Base-by-base conservation (phyloP, 2,329 filamentous ascomycete genomes). In the Scorias spongiosa region DNA sequence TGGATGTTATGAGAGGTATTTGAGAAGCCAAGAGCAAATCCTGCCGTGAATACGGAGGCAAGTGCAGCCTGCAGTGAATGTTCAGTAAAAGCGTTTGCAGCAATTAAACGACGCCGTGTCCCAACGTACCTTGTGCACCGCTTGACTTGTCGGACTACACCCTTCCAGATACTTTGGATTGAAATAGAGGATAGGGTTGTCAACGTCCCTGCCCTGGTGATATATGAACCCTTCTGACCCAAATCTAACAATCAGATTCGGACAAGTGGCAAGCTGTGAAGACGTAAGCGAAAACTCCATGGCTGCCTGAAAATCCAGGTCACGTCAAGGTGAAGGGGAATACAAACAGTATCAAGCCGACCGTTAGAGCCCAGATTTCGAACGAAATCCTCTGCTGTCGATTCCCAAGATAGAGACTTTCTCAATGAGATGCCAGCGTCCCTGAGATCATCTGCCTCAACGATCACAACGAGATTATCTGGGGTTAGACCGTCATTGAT, bases 211-310 rank as follows among this genome's bases (percentile, higher is more conserved):
- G 9, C 57, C 57, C 18, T 57, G 53, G 44, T 60, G 57, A 39
- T 60, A 53, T 26, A 60, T 59, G 11, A 59, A 48, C 10, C 55
- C 57, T 41, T 59, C 55, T 40, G 46, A 54, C 14, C 57, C 57
- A 29, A 60, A 60, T n/a, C 57, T 48, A 8, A 60, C 57, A 18
- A 60, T 57, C 9, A 60, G 46, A 39, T 60, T 60, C 1, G 57
- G 57, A 45, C 57, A 60, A 29, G 57, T 60, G 8, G 59, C 57
- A 6, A 60, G 49, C 32, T 36, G 9, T 36, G 7, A 26, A 26
- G 20, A 7, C 20, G 20, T 26, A 26, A 26, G 20, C 20, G 20
- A 26, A 26, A 26, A 7, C 20, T 26, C 20, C 20, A 26, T 7
- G 20, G 20, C 20, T 26, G 20, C 20, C 20, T 26, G 7, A 7